Base-by-base conservation (phyloP, 257 asterid species). In the Solanum commersonii region DNA sequence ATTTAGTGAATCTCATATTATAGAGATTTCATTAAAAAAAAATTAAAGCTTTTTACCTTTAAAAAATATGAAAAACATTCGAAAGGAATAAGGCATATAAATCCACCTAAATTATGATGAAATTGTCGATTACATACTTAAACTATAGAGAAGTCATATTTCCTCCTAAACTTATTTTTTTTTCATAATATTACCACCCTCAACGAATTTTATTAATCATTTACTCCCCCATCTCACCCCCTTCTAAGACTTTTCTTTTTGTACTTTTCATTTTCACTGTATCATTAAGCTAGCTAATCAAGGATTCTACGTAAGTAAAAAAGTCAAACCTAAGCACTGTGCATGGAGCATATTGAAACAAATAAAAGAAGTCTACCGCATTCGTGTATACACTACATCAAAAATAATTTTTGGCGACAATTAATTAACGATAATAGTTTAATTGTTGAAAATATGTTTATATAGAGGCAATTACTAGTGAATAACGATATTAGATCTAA, bases 121-220 rank as follows among this genome's bases (percentile, higher is more conserved):
- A 65, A 25, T 65, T 65, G 33, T 65, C 33, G 0, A 25, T 65
- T 65, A 70, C 38, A 29, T 8, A 7, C 22, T 18, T 70, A 29
- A 70, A 70, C 12, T 31, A 29, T 29, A 31, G 0, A 9, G 0
- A 70, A 29, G 6, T 70, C n/a, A 14, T 15, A 70, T 70, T 70
- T 14, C 12, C 38, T 29, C 38, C 23, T 68, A 29, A 29, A 70
- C 0, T 70, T 70, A 70, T 68, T 70, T 67, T 0, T 5, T 29
- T 70, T 67, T 25, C 73, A 70, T 70, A 29, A 14, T 14, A 29
- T 70, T 15, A 29, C 23, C 18, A 2, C 6, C 37, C 5, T 70
- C 0, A 14, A 68, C 1, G 3, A 29, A 0, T 15, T 70, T 70
- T 70, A 0, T 0, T 3, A 56, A 70, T 70, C 34, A 29, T 70